Evolutionary conservation across 225 moss, liverwort and hornwort genomes (phyloP).

Genomic region (Marchantia polymorpha): DNA sequence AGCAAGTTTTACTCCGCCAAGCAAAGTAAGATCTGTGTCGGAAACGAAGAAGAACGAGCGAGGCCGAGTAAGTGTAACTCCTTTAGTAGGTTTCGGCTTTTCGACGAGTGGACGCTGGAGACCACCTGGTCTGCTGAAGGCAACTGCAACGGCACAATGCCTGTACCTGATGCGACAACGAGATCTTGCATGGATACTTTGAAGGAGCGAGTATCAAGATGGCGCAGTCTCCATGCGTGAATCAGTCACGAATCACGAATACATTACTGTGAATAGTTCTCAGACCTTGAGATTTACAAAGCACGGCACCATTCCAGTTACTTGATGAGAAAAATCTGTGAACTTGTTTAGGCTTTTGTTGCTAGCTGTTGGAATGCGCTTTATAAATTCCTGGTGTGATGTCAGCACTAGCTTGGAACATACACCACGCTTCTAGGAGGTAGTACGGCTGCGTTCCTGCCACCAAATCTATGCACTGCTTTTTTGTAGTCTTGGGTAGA

Average conservation of each 20-base stretch:
- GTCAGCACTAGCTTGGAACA: not conserved
- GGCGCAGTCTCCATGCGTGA: not conserved
- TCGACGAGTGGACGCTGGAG: too few relatives aligned
- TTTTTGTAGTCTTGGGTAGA: too few relatives aligned
- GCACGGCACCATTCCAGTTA: not conserved
- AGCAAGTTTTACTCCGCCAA: too few relatives aligned
- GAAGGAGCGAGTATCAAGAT: not conserved
- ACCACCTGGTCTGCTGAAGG: too few relatives aligned
- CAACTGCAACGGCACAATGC: not conserved
- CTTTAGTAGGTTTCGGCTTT: too few relatives aligned
- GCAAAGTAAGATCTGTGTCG: too few relatives aligned
- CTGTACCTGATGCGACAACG: not conserved
- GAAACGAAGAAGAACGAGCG: too few relatives aligned
- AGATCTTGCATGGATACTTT: not conserved
- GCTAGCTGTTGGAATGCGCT: not conserved
- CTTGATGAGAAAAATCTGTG: not conserved
- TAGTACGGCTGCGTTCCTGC: not conserved
- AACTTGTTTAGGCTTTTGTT: not conserved
- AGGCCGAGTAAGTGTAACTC: too few relatives aligned
- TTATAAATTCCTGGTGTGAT: not conserved
- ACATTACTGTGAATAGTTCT: not conserved
- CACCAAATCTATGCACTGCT: too few relatives aligned
- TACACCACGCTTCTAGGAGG: not conserved
- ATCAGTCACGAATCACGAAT: not conserved
- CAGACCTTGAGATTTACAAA: not conserved